Evolutionary conservation across 2,329 filamentous ascomycete species (phyloP), one percentile per base, ranked within the genome.

Genomic region (Emergomyces africanus): DNA sequence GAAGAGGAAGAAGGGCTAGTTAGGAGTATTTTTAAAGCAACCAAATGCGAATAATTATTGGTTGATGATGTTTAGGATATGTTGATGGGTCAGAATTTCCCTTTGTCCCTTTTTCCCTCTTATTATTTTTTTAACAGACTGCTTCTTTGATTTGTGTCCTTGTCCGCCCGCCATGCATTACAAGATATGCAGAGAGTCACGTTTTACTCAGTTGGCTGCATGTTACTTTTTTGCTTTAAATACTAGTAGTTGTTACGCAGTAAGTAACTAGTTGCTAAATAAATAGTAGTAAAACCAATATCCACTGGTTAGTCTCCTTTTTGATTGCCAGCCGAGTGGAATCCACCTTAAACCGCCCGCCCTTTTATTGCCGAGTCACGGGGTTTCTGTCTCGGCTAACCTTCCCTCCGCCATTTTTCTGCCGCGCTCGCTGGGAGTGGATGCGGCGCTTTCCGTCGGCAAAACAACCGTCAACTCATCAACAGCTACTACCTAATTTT

Each of bases 401-500:
- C 53, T 55, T 35, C 37, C 51, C 18, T 35, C 51, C 51, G 51
- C 51, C 37, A n/a, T 28, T 42, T 35, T 35, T 10, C 33, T 35
- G 33, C 33, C 33, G 33, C 33, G 5, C n/a, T n/a, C n/a, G n/a
- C n/a, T n/a, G n/a, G n/a, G 33, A 35, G 33, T 35, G 33, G 33
- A 35, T 35, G 33, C 10, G 23, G 50, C 60, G 60, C 54, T 61
- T 61, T 61, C 57, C 60, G 37, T 61, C 60, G 60, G 60, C 57
- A 39, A 53, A 41, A 44, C 33, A 48, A 30, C 30, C 35, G 46
- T 39, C n/a, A 18, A 2, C 35, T n/a, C 59, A 30, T 23, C 33
- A 18, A 5, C 23, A 23, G 23, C 23, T 6, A n/a, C n/a, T n/a
- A n/a, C n/a, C n/a, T n/a, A 49, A 14, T 23, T 23, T 20, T 15